Base-by-base conservation (phyloP, 1,284 basidiomycete genomes). In the Marasmius fiardii region DNA sequence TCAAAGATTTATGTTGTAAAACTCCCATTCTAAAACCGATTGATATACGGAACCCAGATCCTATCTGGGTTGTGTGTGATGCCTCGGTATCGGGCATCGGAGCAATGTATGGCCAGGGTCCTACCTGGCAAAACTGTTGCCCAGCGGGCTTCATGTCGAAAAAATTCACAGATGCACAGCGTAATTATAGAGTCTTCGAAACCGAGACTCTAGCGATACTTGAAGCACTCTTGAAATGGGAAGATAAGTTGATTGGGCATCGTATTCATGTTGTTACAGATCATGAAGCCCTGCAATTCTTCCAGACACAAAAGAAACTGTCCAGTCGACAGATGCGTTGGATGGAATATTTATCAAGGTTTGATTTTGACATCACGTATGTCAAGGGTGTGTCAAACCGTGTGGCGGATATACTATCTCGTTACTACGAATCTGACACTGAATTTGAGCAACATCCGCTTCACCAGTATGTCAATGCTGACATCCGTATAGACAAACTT, bases 111-210 rank as follows among this genome's bases (percentile, higher is more conserved):
- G n/a, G n/a, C n/a, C n/a, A n/a, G n/a, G n/a, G n/a, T n/a, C 47
- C 52, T 1, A 61, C 65, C 0, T 77, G 75, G 74, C 58, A 64
- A 16, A 64, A 60, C 0, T 69, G 70, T 50, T n/a, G 65, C 12
- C 70, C 73, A 0, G 71, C 73, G 0, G 74, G 70, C 0, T 76
- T 78, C 51, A 71, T 73, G 60, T 76, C 71, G 0, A 65, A 67
- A 7, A 77, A 78, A 39, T 71, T 76, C 49, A 73, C 71, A 0
- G 28, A 53, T 14, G 71, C 72, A 1, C 74, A 77, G 55, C 65
- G 65, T 2, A 65, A 72, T 24, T 77, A 78, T 45, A 59, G 57
- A 1, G 67, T 71, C 1, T 70, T 67, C 51, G 70, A 77, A 50
- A 58, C 65, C 4, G 75, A 78, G 45, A 68, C 68, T 0, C 56